Base-by-base conservation (phyloP, 2,329 filamentous ascomycete genomes). In the Lachnum nothofagi region DNA sequence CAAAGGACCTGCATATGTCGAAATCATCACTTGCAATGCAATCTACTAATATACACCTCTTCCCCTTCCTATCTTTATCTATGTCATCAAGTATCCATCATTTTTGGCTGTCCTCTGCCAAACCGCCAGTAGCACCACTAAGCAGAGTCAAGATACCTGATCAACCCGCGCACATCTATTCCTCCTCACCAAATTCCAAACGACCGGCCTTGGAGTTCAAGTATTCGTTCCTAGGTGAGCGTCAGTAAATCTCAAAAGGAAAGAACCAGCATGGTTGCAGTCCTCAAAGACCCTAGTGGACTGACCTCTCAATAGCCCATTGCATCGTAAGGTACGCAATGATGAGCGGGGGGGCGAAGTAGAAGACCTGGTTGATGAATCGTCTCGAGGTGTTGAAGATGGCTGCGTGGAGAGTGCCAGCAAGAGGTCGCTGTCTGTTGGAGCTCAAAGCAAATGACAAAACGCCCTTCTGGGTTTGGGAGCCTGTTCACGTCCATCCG, bases 381-480 rank as follows among this genome's bases (percentile, higher is more conserved):
- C 93, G 83, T 71, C 93, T 85, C 80, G 86, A 94, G 63, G 82
- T 85, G 81, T 98, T 98, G 85, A 97, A 97, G 76, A 97, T 73
- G 65, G 91, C 91, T 60, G 85, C 86, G 70, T 91, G 74, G 58
- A 78, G 71, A 52, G 85, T 76, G 63, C 88, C 88, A 57, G 89
- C 89, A 60, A 95, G 78, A 56, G 90, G 87, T 65, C 87, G 84
- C 76, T 95, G 91, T 68, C 87, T 85, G 80, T 98, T 97, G 60
- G 86, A 73, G 62, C 88, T 85, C 60, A 98, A 68, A 59, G 84
- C 79, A 74, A 94, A 97, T 64, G 76, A 75, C 48, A 75, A 72
- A 62, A 85, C 79, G 52, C 81, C 81, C 68, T 76, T 82, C 68
- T 84, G 80, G 69, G 77, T 76, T 67, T 72, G 65, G 61, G 75